phyloP scores from a whole-genome alignment of 345 rosid species.

The Orychophragmus violaceus region DNA sequence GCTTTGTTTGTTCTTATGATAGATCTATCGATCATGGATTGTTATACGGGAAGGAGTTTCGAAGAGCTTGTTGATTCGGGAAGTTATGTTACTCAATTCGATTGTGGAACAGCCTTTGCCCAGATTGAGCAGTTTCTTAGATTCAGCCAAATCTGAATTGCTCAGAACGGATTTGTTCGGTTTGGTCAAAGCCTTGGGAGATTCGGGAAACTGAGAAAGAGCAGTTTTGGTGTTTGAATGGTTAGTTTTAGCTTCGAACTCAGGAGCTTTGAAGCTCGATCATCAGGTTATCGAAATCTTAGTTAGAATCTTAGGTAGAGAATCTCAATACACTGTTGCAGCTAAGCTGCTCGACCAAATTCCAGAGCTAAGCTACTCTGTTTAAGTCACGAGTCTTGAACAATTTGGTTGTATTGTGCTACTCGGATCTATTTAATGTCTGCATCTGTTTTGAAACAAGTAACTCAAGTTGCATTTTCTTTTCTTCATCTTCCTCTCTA shows the following conservation, averaged over 20 bases:
- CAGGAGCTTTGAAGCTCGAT: conserved; percentile 39
- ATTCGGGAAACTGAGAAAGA: conserved; percentile 60
- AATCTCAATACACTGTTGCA: conserved; percentile 62
- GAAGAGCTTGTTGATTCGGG: no score
- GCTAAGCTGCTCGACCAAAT: conserved; percentile 63
- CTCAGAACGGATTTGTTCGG: conserved; percentile 52
- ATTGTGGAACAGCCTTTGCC: conserved; percentile 50
- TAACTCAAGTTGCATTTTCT: no score
- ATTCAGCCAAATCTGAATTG: conserved; percentile 46
- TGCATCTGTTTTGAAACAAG: no score
- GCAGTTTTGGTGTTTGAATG: conserved; percentile 72
- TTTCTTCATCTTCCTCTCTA: no score
- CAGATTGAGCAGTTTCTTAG: conserved; percentile 45
- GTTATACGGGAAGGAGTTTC: no score
- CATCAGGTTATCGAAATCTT: conserved; percentile 49
- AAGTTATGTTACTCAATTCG: conserved; percentile 40
- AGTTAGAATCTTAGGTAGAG: conserved; percentile 71
- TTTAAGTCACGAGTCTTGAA: no score
- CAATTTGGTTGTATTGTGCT: no score
- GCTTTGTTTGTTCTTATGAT: no score
- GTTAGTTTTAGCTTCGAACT: conserved; percentile 34
- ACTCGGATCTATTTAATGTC: no score
- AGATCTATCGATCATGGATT: no score
- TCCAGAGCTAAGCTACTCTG: no score
- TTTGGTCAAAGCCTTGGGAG: conserved; percentile 59